Conservation (phyloP, 768 basidiomycete genomes). For the Pulveroboletus sp. region DNA sequence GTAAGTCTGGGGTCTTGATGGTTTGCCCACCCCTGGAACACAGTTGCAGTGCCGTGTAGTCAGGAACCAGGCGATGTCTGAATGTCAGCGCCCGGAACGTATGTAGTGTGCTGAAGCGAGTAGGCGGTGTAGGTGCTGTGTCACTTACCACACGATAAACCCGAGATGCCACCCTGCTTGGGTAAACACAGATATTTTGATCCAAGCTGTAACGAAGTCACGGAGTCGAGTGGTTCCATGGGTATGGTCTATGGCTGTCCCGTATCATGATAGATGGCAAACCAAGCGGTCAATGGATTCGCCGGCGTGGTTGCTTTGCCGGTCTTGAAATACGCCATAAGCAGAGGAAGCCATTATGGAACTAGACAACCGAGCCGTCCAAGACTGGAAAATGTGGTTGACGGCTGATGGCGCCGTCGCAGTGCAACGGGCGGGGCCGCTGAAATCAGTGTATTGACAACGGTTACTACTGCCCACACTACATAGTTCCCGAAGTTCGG, state of each 20-base stretch:
- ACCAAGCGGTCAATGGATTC: no score
- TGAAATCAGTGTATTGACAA: no score
- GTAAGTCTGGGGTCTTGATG: slow-evolving; percentile 3
- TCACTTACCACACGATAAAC: not conserved
- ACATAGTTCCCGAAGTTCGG: no score
- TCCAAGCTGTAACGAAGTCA: not conserved
- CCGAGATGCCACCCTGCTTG: not conserved
- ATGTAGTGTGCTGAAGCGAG: not conserved
- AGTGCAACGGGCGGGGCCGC: no score
- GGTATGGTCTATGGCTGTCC: not conserved
- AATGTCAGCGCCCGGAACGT: slow-evolving; percentile 11
- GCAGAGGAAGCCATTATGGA: no score
- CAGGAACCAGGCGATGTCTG: slow-evolving; percentile 17
- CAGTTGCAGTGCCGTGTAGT: slow-evolving; percentile 10
- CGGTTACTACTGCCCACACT: no score
- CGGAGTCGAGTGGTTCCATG: not conserved
- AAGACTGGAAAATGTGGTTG: not conserved
- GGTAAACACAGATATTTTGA: slow-evolving; percentile 7
- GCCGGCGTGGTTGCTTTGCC: no score
- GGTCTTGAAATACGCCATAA: no score
- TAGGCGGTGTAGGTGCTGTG: slow-evolving; percentile 12
- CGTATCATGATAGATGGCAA: not conserved
- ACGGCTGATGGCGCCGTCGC: no score
- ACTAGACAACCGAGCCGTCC: no score
- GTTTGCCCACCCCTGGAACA: not conserved